Evolutionary conservation across 305 asterid genomes (phyloP).

Genomic region (Lippia alba): DNA sequence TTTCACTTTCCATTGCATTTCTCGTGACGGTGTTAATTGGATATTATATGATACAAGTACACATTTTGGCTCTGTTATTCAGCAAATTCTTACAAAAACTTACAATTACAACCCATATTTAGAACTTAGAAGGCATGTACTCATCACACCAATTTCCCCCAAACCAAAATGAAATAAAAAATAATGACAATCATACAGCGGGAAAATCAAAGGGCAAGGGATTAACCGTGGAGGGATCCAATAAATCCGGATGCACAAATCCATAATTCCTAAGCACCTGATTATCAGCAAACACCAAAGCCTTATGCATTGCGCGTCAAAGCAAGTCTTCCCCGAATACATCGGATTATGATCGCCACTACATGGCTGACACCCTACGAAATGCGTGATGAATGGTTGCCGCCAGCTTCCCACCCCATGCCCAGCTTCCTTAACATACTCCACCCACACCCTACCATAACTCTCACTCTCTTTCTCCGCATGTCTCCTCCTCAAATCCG

Average conservation of each 20-base stretch:
- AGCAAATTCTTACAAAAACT: too few relatives aligned
- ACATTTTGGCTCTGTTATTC: too few relatives aligned
- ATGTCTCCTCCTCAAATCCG: constrained; percentile 62
- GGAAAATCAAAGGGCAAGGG: constrained; percentile 78
- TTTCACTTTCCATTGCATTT: too few relatives aligned
- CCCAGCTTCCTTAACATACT: constrained; percentile 65
- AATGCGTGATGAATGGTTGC: constrained; percentile 89
- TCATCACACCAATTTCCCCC: not conserved
- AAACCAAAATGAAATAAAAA: not conserved
- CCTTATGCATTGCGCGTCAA: constrained; percentile 71
- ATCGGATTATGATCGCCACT: constrained; percentile 76
- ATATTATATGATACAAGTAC: too few relatives aligned
- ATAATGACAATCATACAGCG: constrained; percentile 39
- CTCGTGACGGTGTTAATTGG: too few relatives aligned
- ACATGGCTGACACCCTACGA: constrained; percentile 98
- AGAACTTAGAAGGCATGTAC: too few relatives aligned
- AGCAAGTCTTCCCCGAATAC: constrained; percentile 67
- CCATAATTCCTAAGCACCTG: constrained; percentile 84
- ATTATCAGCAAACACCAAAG: constrained; percentile 75
- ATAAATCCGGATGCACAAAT: constrained; percentile 57
- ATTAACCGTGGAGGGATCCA: constrained; percentile 57
- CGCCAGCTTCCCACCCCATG: constrained; percentile 68
- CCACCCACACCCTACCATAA: constrained; percentile 61
- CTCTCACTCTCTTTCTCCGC: constrained; percentile 70
- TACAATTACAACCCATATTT: too few relatives aligned